phyloP scores from a whole-genome alignment of 2,329 filamentous ascomycete genomes.

The Fusarium zealandicum region DNA sequence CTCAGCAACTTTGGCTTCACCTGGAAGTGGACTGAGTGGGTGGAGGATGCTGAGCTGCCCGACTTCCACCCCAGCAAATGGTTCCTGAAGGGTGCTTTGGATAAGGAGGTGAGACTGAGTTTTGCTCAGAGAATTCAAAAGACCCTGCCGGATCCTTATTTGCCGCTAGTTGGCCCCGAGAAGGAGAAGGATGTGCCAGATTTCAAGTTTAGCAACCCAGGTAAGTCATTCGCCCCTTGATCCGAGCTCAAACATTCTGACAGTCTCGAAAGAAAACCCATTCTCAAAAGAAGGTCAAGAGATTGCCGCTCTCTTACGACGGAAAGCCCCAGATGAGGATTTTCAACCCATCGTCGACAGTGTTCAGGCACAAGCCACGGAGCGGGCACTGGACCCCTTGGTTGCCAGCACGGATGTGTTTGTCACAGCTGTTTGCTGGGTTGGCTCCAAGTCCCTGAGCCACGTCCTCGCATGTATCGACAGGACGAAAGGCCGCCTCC shows the following conservation, averaged over 20 bases:
- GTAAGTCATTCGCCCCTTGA: constrained; percentile 56
- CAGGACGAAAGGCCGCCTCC: constrained; percentile 86
- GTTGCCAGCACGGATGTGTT: constrained; percentile 92
- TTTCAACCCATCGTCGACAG: constrained; percentile 81
- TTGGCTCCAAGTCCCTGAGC: constrained; percentile 94
- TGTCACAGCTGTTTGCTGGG: constrained; percentile 89
- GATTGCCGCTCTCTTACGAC: constrained; percentile 78
- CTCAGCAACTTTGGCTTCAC: constrained; percentile 99
- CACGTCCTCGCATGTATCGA: constrained; percentile 97
- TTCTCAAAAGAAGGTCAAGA: constrained; percentile 87
- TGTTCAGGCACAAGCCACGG: constrained; percentile 80
- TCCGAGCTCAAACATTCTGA: background rate
- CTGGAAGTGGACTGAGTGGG: constrained; percentile 99
- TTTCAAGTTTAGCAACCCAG: constrained; percentile 84
- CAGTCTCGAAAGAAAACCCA: constrained; percentile 63
- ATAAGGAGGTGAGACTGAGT: constrained; percentile 96
- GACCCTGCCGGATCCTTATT: constrained; percentile 85
- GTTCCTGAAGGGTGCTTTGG: constrained; percentile 87
- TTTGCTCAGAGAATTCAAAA: constrained; percentile 97
- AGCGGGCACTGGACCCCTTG: constrained; percentile 76
- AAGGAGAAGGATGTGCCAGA: constrained; percentile 96
- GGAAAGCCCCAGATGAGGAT: constrained; percentile 85
- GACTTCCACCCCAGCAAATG: constrained; percentile 87
- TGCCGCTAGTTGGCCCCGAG: constrained; percentile 79
- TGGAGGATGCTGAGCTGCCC: constrained; percentile 80